Evolutionary conservation across 768 basidiomycete species (phyloP).

Genomic region (Amyloporia xantha): DNA sequence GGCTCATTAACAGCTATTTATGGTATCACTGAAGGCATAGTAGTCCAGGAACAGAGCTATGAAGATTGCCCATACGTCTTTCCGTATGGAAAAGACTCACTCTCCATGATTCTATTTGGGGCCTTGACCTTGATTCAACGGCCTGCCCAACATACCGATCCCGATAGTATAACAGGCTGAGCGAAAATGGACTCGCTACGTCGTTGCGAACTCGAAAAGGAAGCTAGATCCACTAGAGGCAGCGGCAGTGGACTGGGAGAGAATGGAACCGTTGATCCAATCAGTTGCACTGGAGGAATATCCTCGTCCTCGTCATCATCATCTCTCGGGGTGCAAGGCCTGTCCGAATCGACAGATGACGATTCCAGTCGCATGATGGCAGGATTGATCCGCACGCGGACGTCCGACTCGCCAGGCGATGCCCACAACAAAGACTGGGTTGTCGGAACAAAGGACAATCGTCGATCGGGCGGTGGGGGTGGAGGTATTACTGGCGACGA

Average conservation of each 20-base stretch:
- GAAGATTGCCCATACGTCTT: no score
- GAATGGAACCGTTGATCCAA: slow-evolving; percentile 17
- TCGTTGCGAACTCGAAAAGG: background rate
- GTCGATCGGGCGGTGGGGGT: slow-evolving; percentile 8
- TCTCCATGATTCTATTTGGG: no score
- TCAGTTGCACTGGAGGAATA: slow-evolving; percentile 4
- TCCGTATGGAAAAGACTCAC: no score
- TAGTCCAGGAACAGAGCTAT: no score
- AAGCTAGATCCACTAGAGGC: slow-evolving; percentile 6
- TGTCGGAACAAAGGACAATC: slow-evolving; percentile 10
- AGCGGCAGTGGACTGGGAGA: slow-evolving; percentile 15
- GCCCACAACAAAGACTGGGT: slow-evolving; percentile 13
- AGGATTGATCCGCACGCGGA: slow-evolving; percentile 11
- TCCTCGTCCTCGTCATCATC: background rate
- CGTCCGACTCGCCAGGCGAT: slow-evolving; percentile 9
- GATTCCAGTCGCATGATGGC: background rate
- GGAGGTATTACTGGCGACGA: background rate
- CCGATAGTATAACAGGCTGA: background rate
- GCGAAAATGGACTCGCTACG: background rate
- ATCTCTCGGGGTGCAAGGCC: background rate
- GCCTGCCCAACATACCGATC: no score
- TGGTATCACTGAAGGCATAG: no score
- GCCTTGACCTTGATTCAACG: no score
- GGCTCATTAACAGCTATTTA: no score
- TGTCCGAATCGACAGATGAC: background rate